phyloP scores from a whole-genome alignment of 2,329 filamentous ascomycete genomes.

The Ceratocystis cubensis region DNA sequence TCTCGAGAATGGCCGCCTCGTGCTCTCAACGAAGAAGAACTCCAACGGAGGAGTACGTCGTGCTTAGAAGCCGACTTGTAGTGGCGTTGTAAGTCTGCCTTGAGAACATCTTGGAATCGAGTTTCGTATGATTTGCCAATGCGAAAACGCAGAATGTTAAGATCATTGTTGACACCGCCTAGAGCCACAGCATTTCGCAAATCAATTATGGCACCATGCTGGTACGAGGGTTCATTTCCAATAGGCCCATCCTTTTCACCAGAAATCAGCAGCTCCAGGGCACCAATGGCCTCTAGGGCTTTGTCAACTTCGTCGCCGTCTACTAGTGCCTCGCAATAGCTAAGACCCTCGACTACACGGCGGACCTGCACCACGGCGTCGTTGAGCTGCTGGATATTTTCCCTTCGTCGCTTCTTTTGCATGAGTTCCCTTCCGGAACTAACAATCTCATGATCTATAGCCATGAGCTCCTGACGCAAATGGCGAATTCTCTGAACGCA shows the following conservation, averaged over 20 bases:
- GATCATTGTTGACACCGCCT: conserved; percentile 54
- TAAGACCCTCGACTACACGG: conserved; percentile 62
- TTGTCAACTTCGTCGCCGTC: conserved; percentile 72
- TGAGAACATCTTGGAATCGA: conserved; percentile 63
- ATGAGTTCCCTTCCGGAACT: conserved; percentile 74
- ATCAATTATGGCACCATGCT: conserved; percentile 27
- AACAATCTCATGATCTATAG: conserved; percentile 77
- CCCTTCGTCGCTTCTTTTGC: conserved; percentile 64
- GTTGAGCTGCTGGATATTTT: conserved; percentile 73
- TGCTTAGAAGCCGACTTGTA: conserved; percentile 56
- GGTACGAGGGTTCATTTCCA: conserved; percentile 45
- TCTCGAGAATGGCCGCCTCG: conserved; percentile 55
- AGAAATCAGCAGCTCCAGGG: conserved; percentile 65
- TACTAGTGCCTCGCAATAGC: conserved; percentile 65
- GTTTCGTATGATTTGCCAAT: conserved; percentile 80
- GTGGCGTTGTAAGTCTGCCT: conserved; percentile 71
- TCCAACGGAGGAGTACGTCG: conserved; percentile 76
- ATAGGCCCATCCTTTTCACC: conserved; percentile 46
- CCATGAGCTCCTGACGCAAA: conserved; percentile 64
- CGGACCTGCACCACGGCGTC: conserved; percentile 74
- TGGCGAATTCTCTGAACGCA: conserved; percentile 78
- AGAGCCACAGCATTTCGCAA: conserved; percentile 14
- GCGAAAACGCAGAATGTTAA: conserved; percentile 61
- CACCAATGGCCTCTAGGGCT: conserved; percentile 65
- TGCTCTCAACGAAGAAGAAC: conserved; percentile 58